Percentiles rank a stretch among this genome's conserved stretches.
Evolutionary conservation across 2,329 filamentous ascomycete species (phyloP).

Genomic region (Colletotrichum chrysophilum): DNA sequence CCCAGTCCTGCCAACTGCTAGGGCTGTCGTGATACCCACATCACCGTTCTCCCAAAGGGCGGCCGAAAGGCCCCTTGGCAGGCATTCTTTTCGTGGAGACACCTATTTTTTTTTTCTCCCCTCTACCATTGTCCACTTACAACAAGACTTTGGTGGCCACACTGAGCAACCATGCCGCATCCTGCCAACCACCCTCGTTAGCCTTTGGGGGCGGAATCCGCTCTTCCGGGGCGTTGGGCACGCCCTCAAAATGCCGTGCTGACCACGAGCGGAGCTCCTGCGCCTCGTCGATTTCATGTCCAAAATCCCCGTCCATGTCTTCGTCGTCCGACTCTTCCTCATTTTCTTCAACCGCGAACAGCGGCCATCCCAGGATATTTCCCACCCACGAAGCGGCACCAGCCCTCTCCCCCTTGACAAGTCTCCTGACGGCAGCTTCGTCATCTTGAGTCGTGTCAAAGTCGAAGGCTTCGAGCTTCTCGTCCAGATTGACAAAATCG

Average conservation of each 20-base stretch:
- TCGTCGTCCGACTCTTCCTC: constrained; percentile 54
- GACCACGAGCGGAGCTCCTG: constrained; percentile 36
- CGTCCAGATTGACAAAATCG: constrained; percentile 68
- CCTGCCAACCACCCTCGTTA: constrained; percentile 67
- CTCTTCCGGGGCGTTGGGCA: constrained; percentile 47
- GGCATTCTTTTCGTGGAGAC: neutral
- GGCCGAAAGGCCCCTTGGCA: neutral
- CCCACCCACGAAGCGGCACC: constrained; percentile 65
- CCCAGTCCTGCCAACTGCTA: constrained; percentile 1
- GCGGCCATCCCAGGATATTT: constrained; percentile 60
- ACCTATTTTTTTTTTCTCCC: neutral
- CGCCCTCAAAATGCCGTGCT: constrained; percentile 43
- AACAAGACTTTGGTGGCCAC: constrained; percentile 68
- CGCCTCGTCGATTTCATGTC: constrained; percentile 29
- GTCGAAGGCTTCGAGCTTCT: constrained; percentile 61
- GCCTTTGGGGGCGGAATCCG: constrained; percentile 52
- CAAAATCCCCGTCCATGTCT: constrained; percentile 35
- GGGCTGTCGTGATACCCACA: constrained; percentile 15
- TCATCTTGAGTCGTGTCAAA: constrained; percentile 58
- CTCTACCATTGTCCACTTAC: constrained; percentile 33
- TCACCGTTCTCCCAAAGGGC: neutral
- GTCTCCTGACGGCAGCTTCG: constrained; percentile 61
- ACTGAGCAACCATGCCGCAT: constrained; percentile 71
- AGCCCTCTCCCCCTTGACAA: constrained; percentile 58
- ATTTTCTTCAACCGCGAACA: constrained; percentile 68